These are phyloP conservation scores for Zizania palustris DNA, from an alignment of 202 grass and related monocot genomes.

Conservation along the genomic window DNA sequence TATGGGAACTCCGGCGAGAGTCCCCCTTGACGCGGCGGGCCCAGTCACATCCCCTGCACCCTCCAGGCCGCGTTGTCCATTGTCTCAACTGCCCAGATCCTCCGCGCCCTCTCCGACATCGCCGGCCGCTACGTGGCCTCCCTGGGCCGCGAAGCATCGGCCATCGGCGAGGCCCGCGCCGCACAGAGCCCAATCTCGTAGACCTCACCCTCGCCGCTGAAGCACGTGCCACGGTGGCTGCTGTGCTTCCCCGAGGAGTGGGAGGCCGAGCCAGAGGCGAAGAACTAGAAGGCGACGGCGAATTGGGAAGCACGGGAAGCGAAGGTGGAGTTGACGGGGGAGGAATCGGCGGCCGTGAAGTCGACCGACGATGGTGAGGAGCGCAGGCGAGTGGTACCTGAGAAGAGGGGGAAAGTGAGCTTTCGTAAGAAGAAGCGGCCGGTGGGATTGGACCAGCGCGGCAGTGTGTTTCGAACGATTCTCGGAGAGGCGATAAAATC, in stretches of 20 bases:
- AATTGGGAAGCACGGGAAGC: slow-evolving; percentile 8
- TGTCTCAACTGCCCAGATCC: slow-evolving; percentile 58
- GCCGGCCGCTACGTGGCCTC: too few species aligned
- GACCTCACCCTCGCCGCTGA: too few species aligned
- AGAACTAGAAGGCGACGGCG: background rate
- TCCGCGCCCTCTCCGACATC: too few species aligned
- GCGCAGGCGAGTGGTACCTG: slow-evolving; percentile 14
- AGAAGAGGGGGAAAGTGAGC: slow-evolving; percentile 54
- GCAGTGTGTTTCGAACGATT: background rate
- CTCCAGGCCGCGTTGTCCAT: slow-evolving; percentile 32
- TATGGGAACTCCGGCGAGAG: slow-evolving; percentile 54
- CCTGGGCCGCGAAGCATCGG: too few species aligned
- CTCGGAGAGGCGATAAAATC: background rate
- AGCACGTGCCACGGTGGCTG: too few species aligned
- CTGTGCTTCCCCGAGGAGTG: slow-evolving; percentile 51
- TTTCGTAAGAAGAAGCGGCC: slow-evolving; percentile 36
- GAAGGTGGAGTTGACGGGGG: background rate
- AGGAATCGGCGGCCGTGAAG: background rate
- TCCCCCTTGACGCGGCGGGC: background rate
- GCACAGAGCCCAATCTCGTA: too few species aligned
- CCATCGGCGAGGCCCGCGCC: too few species aligned
- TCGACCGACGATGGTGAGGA: slow-evolving; percentile 16
- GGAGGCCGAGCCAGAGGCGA: background rate
- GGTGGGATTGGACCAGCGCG: background rate
- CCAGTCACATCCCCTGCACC: background rate